These are phyloP conservation scores for Myriosclerotinia scirpicola DNA, from an alignment of 2,329 filamentous ascomycete genomes.

Conservation along the genomic window DNA sequence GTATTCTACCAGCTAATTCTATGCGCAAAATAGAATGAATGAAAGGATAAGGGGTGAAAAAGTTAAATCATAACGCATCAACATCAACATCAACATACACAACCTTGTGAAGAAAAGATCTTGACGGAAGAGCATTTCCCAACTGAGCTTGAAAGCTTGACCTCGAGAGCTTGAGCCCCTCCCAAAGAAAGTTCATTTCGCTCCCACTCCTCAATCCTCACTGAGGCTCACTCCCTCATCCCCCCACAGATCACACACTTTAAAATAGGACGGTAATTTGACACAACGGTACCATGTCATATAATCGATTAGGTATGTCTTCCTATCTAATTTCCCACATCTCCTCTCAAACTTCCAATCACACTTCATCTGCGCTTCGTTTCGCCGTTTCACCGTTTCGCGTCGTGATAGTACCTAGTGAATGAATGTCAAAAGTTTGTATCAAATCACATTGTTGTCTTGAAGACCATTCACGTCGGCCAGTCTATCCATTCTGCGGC, in stretches of 20 bases:
- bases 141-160: not conserved
- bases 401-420: constrained; percentile 5
- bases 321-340: constrained; percentile 12
- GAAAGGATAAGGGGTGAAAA: not conserved
- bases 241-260: constrained; percentile 10
- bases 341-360: constrained; percentile 18
- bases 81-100: not conserved
- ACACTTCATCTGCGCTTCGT: constrained; percentile 8
- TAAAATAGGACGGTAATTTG: constrained; percentile 8
- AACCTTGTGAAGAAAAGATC: not conserved
- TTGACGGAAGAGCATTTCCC: constrained; percentile 17
- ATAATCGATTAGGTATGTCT: constrained; percentile 70
- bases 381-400: not conserved
- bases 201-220: constrained; percentile 3
- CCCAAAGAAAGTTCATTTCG: constrained; percentile 12
- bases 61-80: not conserved
- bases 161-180: not conserved
- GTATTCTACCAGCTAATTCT: not conserved
- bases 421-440: constrained; percentile 7
- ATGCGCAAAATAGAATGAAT: not conserved
- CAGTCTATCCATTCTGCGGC: constrained; percentile 1
- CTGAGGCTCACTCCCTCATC: not conserved
- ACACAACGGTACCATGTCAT: constrained; percentile 55
- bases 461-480: constrained; percentile 10
- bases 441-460: constrained; percentile 13